Base-by-base conservation (phyloP, 2,329 filamentous ascomycete species). In the Pseudogymnoascus sp. region DNA sequence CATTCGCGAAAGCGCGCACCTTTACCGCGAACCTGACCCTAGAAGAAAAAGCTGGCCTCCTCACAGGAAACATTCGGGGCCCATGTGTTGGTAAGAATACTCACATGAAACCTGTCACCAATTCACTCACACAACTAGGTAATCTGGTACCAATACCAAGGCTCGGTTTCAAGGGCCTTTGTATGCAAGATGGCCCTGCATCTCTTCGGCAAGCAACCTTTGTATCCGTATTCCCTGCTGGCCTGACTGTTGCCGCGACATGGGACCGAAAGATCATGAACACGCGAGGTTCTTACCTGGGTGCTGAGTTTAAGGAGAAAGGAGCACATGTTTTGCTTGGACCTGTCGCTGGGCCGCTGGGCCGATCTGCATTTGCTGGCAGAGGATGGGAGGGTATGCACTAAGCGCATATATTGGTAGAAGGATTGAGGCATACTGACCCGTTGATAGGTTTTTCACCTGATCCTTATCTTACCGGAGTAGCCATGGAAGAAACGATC, bases 301-400 rank as follows among this genome's bases (percentile, higher is more conserved):
- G 78, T 11, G 67, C 70, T 8, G 90, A 95, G 71, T 84, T 88
- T 68, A 84, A 82, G 62, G 86, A 75, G 65, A 95, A 94, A 75
- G 90, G 90, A 64, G 79, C 90, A 38, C 88, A 94, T 69, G 79
- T 92, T 22, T 81, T 86, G 64, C 80, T 94, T 4, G 76, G 74
- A 7, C 67, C 79, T 30, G 77, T 77, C 14, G 72, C 73, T 57
- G 78, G 78, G 1, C 77, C 79, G 28, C 70, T 81, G 6, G 80
- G 78, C 7, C 74, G 78, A 34, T 71, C 72, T 28, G 77, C 79
- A 8, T 72, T 74, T 16, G 78, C 74, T 47, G 79, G 79, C 9
- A 75, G 78, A 34, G 79, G 66, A 30, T 69, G 69, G 69, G 67
- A 70, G 60, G 20, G 20, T 22, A 22, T 22, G 20, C 20, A 22